Evolutionary conservation across 2,329 filamentous ascomycete species (phyloP).

Genomic region (Metarhizium brunneum): DNA sequence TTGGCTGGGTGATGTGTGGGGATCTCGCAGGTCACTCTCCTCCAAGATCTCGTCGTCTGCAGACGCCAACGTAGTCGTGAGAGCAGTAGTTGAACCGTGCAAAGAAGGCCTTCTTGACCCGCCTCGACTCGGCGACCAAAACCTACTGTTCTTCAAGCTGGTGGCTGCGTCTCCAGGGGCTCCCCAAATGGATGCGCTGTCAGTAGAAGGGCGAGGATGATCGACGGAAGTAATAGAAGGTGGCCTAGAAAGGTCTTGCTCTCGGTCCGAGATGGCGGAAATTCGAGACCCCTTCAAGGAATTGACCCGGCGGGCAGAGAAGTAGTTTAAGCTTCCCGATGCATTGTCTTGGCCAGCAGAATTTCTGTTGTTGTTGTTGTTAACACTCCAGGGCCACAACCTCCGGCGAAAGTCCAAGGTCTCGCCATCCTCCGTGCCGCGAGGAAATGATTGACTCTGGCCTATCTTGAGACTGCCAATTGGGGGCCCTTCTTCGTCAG

Average conservation of each 20-base stretch:
- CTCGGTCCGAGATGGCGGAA: slow-evolving; percentile 42
- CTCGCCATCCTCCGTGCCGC: slow-evolving; percentile 48
- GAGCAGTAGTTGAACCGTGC: slow-evolving; percentile 60
- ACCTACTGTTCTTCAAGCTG: slow-evolving; percentile 40
- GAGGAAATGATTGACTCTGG: slow-evolving; percentile 71
- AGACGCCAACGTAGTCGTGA: slow-evolving; percentile 52
- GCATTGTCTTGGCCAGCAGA: slow-evolving; percentile 34
- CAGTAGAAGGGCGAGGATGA: slow-evolving; percentile 68
- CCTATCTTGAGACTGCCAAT: slow-evolving; percentile 60
- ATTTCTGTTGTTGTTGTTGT: slow-evolving; percentile 45
- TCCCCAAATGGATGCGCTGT: slow-evolving; percentile 68
- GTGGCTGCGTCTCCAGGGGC: slow-evolving; percentile 35
- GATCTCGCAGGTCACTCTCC: slow-evolving; percentile 44
- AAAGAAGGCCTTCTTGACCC: slow-evolving; percentile 74
- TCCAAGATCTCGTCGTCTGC: slow-evolving; percentile 57
- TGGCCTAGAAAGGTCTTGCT: slow-evolving; percentile 53
- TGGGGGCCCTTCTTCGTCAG: slow-evolving; percentile 42
- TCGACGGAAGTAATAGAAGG: slow-evolving; percentile 61
- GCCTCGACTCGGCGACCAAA: slow-evolving; percentile 61
- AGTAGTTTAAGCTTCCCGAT: slow-evolving; percentile 23
- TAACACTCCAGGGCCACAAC: slow-evolving; percentile 38
- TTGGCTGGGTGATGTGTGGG: slow-evolving; percentile 44
- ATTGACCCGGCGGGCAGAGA: slow-evolving; percentile 34
- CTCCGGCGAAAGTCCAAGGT: slow-evolving; percentile 43
- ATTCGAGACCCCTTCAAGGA: slow-evolving; percentile 41